Evolutionary conservation across 306 rosid species (phyloP), one percentile per base, ranked within the genome.

Genomic region (Pterocarpus macrocarpus): DNA sequence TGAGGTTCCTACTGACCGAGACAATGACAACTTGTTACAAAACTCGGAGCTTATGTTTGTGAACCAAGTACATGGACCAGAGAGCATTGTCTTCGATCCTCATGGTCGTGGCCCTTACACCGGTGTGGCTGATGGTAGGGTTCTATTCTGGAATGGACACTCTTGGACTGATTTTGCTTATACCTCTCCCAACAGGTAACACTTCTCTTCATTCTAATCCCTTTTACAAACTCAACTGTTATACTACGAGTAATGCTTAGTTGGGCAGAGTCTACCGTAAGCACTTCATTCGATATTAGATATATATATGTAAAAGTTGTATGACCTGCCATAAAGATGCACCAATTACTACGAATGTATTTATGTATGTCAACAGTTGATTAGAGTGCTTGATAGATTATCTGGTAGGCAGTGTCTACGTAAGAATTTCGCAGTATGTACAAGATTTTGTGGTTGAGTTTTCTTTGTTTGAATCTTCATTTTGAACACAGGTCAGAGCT

Each of bases 41-140:
- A 92, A 88, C 67, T 90, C 97, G 10, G 86, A 89, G 76, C 69
- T 94, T 63, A 85, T 81, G 92, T 94, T 94, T 80, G 83, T 83
- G 77, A 91, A 92, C 81, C 90, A 91, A 75, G 87, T 94, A 41
- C 97, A 92, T 14, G 97, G 97, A 65, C 98, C 97, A 3, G 98
- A 95, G 86, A 92, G 98, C 74, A 47, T 92, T 57, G 91, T 82
- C 5, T 95, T 95, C 12, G 97, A 95, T 71, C 86, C 88, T 56
- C 95, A 79, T 61, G 98, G 97, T 63, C 95, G 89, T n/a, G 98
- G 97, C 1, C 99, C 98, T 12, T 92, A 92, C 82, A 86, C 97
- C 6, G 98, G 98, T 35, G 95, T 95, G 14, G 97, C 97, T 39
- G 97, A 95, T 85, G 97, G 99, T 45, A 83, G 97, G 63, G 38